Evolutionary conservation across 768 basidiomycete species (phyloP).

Genomic region (Hericium coralloides): DNA sequence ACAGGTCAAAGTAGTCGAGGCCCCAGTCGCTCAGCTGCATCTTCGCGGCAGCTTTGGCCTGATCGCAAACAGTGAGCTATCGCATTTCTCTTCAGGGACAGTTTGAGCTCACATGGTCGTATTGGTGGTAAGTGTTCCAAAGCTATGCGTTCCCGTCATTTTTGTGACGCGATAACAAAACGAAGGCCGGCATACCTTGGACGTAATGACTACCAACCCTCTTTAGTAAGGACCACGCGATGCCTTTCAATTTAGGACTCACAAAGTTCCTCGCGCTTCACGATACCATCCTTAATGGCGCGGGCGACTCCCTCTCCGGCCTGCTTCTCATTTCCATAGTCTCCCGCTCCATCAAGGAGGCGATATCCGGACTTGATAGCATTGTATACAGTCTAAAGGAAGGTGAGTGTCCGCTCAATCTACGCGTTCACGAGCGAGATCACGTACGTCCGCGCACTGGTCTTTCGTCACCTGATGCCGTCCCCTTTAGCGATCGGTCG

Average conservation of each 20-base stretch:
- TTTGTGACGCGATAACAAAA: background rate
- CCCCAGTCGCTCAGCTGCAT: constrained; percentile 77
- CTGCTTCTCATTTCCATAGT: constrained; percentile 88
- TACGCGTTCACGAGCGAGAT: background rate
- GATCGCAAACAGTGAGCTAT: background rate
- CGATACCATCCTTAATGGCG: constrained; percentile 73
- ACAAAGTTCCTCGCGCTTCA: constrained; percentile 86
- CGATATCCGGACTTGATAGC: constrained; percentile 84
- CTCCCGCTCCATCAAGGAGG: constrained; percentile 78
- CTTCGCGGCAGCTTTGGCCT: constrained; percentile 48
- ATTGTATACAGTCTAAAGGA: constrained; percentile 61
- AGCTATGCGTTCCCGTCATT: constrained; percentile 31
- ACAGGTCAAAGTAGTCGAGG: constrained; percentile 76
- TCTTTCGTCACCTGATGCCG: constrained; percentile 43
- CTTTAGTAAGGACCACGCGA: background rate
- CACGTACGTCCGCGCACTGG: constrained; percentile 48
- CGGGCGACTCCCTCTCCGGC: constrained; percentile 70
- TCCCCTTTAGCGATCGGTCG: background rate
- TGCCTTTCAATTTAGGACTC: constrained; percentile 21
- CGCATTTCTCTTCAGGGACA: background rate
- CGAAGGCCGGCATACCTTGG: constrained; percentile 42
- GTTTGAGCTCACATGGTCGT: constrained; percentile 48
- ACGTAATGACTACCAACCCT: constrained; percentile 57
- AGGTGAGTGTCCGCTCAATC: background rate
- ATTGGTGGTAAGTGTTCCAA: constrained; percentile 87